Conservation (phyloP, 1,139 yeast species). For the Pichia sp. region DNA sequence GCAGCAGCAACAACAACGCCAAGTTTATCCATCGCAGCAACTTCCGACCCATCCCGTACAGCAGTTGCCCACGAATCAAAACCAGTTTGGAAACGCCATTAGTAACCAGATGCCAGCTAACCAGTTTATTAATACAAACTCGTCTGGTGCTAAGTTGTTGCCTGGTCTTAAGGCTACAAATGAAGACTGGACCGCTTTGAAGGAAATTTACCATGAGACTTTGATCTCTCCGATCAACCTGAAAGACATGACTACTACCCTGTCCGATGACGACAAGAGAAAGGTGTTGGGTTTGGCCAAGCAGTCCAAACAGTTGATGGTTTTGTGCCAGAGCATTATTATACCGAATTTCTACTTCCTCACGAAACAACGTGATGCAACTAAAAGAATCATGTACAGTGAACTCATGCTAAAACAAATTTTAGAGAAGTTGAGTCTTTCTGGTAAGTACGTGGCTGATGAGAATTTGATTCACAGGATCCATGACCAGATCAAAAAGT, state of each 20-base stretch:
- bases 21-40: constrained; percentile 6
- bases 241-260: constrained; percentile 57
- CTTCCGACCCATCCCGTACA: constrained; percentile 5
- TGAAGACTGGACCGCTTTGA: constrained; percentile 51
- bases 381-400: constrained; percentile 71
- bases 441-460: constrained; percentile 60
- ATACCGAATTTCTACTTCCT: constrained; percentile 73
- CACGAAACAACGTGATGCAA: constrained; percentile 69
- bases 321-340: constrained; percentile 62
- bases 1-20: constrained; percentile 16
- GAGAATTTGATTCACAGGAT: constrained; percentile 69
- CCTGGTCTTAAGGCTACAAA: constrained; percentile 38
- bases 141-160: constrained; percentile 30
- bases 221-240: constrained; percentile 61
- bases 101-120: constrained; percentile 17
- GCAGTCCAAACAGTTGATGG: constrained; percentile 57
- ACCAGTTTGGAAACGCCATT: constrained; percentile 23
- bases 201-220: constrained; percentile 65
- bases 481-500: constrained; percentile 66
- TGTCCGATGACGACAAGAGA: constrained; percentile 61
- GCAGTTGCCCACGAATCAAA: constrained; percentile 31
- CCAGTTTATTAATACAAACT: constrained; percentile 20
- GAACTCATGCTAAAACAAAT: constrained; percentile 76
- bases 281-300: constrained; percentile 57
- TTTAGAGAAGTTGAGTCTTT: constrained; percentile 59